Conservation (phyloP, 2,329 filamentous ascomycete species). For the Lojkania enalia region DNA sequence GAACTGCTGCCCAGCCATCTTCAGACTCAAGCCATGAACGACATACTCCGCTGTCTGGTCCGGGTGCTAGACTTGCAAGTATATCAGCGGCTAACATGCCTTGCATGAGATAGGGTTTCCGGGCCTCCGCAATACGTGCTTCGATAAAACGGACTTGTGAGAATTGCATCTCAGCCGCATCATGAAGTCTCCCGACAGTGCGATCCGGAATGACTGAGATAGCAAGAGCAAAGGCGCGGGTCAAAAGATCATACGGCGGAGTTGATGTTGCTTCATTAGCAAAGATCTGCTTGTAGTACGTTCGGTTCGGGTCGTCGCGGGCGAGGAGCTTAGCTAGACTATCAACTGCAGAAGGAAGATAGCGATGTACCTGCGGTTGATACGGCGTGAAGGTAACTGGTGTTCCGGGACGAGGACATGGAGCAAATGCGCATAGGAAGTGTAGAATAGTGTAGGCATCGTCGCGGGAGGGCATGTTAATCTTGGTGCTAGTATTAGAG, state of each 20-base stretch:
- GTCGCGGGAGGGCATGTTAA: slow-evolving; percentile 82
- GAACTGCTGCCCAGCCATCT: slow-evolving; percentile 80
- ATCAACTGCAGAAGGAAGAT: slow-evolving; percentile 87
- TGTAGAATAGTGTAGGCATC: slow-evolving; percentile 85
- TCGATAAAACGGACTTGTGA: slow-evolving; percentile 44
- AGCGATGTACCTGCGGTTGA: slow-evolving; percentile 79
- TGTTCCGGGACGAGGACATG: slow-evolving; percentile 68
- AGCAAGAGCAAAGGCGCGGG: slow-evolving; percentile 81
- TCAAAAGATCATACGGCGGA: slow-evolving; percentile 77
- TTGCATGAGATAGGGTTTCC: slow-evolving; percentile 90
- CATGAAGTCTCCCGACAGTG: slow-evolving; percentile 54
- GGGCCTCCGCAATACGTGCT: slow-evolving; percentile 72
- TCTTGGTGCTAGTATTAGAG: slow-evolving; percentile 80
- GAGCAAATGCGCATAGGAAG: slow-evolving; percentile 89
- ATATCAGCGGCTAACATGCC: slow-evolving; percentile 90
- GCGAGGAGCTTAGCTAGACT: slow-evolving; percentile 89
- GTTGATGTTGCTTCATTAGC: slow-evolving; percentile 67
- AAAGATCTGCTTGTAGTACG: slow-evolving; percentile 82
- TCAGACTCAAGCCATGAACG: slow-evolving; percentile 79
- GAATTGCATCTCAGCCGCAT: slow-evolving; percentile 50
- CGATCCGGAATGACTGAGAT: slow-evolving; percentile 82
- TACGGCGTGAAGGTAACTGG: slow-evolving; percentile 76
- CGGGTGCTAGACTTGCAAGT: slow-evolving; percentile 72
- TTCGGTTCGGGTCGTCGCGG: slow-evolving; percentile 88
- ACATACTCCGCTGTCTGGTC: slow-evolving; percentile 72